A percentile compares a stretch with the other conserved stretches of the same genome.
Evolutionary conservation across 768 basidiomycete genomes (phyloP).

Genomic region (Psilocybe subaeruginosa): DNA sequence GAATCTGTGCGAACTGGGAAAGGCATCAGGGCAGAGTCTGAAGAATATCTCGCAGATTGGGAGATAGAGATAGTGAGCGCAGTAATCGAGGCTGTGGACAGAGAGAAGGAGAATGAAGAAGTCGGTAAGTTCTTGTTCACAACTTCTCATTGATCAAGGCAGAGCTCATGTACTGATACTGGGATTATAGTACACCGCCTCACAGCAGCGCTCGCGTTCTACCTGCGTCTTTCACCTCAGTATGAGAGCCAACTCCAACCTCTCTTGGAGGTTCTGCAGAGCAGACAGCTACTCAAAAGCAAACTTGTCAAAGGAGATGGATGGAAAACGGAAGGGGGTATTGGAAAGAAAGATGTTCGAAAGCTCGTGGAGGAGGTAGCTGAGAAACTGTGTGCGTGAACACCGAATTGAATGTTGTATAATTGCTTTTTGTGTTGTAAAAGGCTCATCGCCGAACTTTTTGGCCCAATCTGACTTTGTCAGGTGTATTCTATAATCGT

Average conservation of each 20-base stretch:
- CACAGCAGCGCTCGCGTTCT: conserved; percentile 74
- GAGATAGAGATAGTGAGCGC: conserved; percentile 84
- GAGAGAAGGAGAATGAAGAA: conserved; percentile 77
- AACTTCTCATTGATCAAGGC: background rate
- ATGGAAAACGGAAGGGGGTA: conserved; percentile 49
- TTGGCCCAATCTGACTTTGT: background rate
- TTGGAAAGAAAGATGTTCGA: conserved; percentile 67
- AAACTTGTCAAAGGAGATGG: conserved; percentile 56
- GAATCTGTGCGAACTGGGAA: conserved; percentile 33
- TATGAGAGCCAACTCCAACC: conserved; percentile 54
- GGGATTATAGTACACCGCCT: conserved; percentile 72
- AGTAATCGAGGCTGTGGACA: conserved; percentile 75
- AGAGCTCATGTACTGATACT: conserved; percentile 1
- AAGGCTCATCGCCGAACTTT: background rate
- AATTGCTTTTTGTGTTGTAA: background rate
- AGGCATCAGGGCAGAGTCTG: conserved; percentile 33
- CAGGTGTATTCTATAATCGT: too few relatives aligned
- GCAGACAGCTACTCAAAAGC: conserved; percentile 52
- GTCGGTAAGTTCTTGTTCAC: conserved; percentile 57
- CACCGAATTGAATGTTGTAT: background rate
- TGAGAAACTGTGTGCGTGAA: conserved; percentile 39
- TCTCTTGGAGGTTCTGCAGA: conserved; percentile 74
- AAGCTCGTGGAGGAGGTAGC: conserved; percentile 70
- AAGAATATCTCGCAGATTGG: conserved; percentile 76
- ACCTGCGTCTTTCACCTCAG: conserved; percentile 76